phyloP scores from a whole-genome alignment of 139 green algal species.

The Chlamydomonas incerta region DNA sequence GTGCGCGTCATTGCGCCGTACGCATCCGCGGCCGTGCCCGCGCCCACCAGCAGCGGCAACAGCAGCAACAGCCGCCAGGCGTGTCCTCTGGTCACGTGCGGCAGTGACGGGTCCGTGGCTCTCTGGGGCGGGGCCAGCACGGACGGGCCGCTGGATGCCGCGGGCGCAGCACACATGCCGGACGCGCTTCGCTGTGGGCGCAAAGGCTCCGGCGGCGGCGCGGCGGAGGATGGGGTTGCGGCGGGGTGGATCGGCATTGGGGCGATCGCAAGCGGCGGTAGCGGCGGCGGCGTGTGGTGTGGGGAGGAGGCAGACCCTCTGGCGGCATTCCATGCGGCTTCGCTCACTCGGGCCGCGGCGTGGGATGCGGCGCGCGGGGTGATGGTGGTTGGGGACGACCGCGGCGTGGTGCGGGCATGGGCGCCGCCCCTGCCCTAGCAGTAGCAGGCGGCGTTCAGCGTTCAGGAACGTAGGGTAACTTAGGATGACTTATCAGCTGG shows the following conservation, averaged over 20 bases:
- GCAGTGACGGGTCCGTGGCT: neutral
- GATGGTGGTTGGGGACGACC: neutral
- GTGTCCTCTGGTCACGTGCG: neutral
- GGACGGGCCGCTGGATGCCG: too few species aligned
- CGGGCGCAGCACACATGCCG: too few species aligned
- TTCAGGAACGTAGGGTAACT: too few species aligned
- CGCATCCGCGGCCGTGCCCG: neutral
- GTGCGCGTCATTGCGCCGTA: neutral
- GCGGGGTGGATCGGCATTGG: neutral
- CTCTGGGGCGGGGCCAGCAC: neutral
- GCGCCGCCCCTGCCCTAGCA: neutral
- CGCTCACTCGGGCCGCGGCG: neutral
- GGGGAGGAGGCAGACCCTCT: neutral
- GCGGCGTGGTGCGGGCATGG: slow-evolving; percentile 29
- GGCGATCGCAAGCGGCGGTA: neutral
- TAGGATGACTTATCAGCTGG: too few species aligned
- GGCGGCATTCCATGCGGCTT: neutral
- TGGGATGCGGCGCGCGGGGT: slow-evolving; percentile 21
- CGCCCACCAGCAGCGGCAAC: neutral
- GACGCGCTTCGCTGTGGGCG: too few species aligned
- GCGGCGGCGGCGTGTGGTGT: neutral
- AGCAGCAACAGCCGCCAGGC: neutral
- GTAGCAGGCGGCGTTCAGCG: too few species aligned
- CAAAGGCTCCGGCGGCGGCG: neutral
- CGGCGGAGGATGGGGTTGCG: neutral